Conservation (phyloP, 805 yeast species). For the Saccharomycopsis fibuligera region DNA sequence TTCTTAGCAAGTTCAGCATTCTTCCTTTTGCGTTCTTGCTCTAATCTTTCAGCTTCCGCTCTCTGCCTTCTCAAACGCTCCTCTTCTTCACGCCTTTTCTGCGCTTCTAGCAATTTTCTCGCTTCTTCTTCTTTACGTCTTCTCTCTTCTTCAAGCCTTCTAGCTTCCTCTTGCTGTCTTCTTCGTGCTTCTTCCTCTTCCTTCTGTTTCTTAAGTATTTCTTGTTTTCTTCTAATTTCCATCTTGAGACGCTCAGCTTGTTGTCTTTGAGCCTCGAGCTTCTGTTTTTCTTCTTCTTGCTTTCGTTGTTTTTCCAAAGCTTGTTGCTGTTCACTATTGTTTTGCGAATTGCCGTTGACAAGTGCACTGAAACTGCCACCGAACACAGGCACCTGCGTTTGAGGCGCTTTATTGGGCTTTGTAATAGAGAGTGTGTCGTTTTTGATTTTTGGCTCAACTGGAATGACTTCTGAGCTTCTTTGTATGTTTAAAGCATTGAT, state of each 20-base stretch:
- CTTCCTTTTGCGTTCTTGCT: slow-evolving; percentile 14
- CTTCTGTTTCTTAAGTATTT: slow-evolving; percentile 1
- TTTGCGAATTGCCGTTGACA: not conserved
- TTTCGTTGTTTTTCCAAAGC: slow-evolving; percentile 1
- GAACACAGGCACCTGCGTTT: too few relatives aligned
- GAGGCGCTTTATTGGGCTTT: too few relatives aligned
- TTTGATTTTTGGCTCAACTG: too few relatives aligned
- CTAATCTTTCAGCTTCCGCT: slow-evolving; percentile 1
- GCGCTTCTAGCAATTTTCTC: slow-evolving; percentile 13
- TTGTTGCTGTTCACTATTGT: not conserved
- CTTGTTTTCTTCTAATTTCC: slow-evolving; percentile 3
- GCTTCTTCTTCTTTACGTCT: slow-evolving; percentile 7
- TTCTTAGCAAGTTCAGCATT: not conserved
- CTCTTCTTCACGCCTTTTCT: slow-evolving; percentile 12
- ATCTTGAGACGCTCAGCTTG: slow-evolving; percentile 15
- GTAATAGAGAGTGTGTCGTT: too few relatives aligned
- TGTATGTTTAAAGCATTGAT: not conserved
- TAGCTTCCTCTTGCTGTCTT: slow-evolving; percentile 9
- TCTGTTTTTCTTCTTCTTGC: slow-evolving; percentile 16
- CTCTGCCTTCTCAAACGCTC: slow-evolving; percentile 2
- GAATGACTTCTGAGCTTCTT: not conserved
- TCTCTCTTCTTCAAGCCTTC: not conserved
- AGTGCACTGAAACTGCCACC: too few relatives aligned
- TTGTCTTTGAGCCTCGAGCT: slow-evolving; percentile 5
- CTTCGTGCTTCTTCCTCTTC: slow-evolving; percentile 18